Evolutionary conservation across 164 flowering plant genomes (phyloP).

Genomic region (Nelumbo lutea): DNA sequence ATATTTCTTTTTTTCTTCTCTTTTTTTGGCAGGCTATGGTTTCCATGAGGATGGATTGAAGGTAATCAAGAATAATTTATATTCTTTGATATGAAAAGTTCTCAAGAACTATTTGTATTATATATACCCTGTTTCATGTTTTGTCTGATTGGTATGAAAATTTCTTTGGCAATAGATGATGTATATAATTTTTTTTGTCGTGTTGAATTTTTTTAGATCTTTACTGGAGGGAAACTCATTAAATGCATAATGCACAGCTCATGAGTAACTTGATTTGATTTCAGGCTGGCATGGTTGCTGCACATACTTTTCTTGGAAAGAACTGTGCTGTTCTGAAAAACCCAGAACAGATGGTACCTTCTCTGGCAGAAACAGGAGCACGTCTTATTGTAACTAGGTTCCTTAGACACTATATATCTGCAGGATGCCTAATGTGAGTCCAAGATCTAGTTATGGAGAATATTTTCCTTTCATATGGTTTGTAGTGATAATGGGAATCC

Average conservation of each 20-base stretch:
- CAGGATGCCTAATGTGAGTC: slow-evolving; percentile 74
- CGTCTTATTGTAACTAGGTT: slow-evolving; percentile 66
- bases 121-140: background rate
- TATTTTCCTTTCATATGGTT: background rate
- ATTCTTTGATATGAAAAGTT: no score
- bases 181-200: background rate
- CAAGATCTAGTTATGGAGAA: background rate
- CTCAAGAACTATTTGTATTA: no score
- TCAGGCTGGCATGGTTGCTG: slow-evolving; percentile 81
- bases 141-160: no score
- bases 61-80: slow-evolving; percentile 30
- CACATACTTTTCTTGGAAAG: slow-evolving; percentile 53
- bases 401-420: slow-evolving; percentile 48
- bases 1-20: background rate
- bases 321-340: slow-evolving; percentile 36
- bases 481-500: background rate
- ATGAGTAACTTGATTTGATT: slow-evolving; percentile 9
- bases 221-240: background rate
- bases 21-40: slow-evolving; percentile 62
- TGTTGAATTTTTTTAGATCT: background rate
- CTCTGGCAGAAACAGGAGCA: slow-evolving; percentile 69
- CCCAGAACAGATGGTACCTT: slow-evolving; percentile 75
- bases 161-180: no score
- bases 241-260: background rate
- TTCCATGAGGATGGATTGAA: slow-evolving; percentile 93